phyloP scores from a whole-genome alignment of 805 yeast species.

The Monosporozyma unispora region DNA sequence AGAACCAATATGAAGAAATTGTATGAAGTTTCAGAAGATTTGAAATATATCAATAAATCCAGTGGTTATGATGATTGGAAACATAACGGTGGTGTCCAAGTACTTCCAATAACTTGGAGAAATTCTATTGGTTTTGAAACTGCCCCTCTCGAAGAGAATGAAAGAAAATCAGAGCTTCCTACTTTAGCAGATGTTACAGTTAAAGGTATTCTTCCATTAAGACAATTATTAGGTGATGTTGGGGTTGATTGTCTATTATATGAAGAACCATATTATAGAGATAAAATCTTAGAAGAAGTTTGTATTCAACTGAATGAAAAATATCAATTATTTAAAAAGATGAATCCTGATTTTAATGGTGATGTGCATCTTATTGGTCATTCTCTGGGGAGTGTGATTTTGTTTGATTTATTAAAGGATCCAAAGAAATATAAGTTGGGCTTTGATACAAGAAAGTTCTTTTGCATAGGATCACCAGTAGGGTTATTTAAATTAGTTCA shows the following conservation, averaged over 20 bases:
- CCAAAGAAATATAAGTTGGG: conserved; percentile 42
- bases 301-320: conserved; percentile 54
- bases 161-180: conserved; percentile 41
- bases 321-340: conserved; percentile 46
- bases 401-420: conserved; percentile 59
- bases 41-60: conserved; percentile 36
- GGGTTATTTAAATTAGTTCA: conserved; percentile 77
- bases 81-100: conserved; percentile 59
- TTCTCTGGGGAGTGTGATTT: conserved; percentile 81
- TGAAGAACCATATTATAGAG: conserved; percentile 60
- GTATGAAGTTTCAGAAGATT: conserved; percentile 34
- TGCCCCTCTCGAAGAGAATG: conserved; percentile 36
- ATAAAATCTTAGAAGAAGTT: conserved; percentile 55
- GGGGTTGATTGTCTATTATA: conserved; percentile 74
- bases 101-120: conserved; percentile 88
- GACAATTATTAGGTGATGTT: conserved; percentile 80
- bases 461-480: conserved; percentile 82
- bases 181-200: conserved; percentile 64
- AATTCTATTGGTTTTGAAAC: conserved; percentile 56
- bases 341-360: conserved; percentile 70
- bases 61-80: conserved; percentile 36
- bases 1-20: conserved; percentile 48
- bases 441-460: conserved; percentile 66
- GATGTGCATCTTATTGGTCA: conserved; percentile 81
- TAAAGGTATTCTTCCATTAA: conserved; percentile 64